Base-by-base conservation (phyloP, 805 yeast species). In the Spathaspora passalidarum region DNA sequence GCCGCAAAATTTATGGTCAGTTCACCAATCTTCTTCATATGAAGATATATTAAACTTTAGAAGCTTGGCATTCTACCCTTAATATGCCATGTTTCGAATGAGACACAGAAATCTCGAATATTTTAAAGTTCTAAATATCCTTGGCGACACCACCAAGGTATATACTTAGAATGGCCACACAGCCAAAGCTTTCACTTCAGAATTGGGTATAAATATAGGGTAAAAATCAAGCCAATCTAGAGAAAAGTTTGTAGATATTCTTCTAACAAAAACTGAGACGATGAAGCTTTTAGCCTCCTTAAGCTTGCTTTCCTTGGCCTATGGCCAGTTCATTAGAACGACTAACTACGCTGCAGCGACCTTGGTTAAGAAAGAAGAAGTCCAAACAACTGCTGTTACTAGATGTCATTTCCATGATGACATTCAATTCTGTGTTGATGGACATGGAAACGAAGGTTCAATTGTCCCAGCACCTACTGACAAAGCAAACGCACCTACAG, bases 361-460 rank as follows among this genome's bases (percentile, higher is more conserved):
- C 4, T 20, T 34, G 14, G 40, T 45, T 2, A 40, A 21, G 16
- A 17, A 38, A 22, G 22, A 16, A 23, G 39, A 10, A 5, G 22
- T 35, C 18, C 11, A 19, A 32, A 34, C 29, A 13, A 29, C 34
- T 3, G 34, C 46, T 4, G 47, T 55, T 17, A 51, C 57, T 7
- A 48, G 50, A n/a, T 61, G 65, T 43, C 61, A 60, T 42, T 46
- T 54, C 39, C 63, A 56, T 49, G 62, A 51, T 2, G 19, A 47
- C 2, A 42, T 45, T 10, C 55, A 48, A 17, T 54, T 36, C 38
- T 61, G 65, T 45, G 25, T 53, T 11, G 57, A 60, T 40, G 50
- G 48, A 5, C 37, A 50, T 4, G 65, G 64, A 2, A 43, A 42
- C 23, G 63, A 58, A 48, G 63, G 65, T 8, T 48, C 45, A 16